A percentile compares a stretch with the other conserved stretches of the same genome.
These are phyloP conservation scores for Eremochloa ophiuroides DNA, from an alignment of 176 grass and related monocot genomes.

Conservation along the genomic window DNA sequence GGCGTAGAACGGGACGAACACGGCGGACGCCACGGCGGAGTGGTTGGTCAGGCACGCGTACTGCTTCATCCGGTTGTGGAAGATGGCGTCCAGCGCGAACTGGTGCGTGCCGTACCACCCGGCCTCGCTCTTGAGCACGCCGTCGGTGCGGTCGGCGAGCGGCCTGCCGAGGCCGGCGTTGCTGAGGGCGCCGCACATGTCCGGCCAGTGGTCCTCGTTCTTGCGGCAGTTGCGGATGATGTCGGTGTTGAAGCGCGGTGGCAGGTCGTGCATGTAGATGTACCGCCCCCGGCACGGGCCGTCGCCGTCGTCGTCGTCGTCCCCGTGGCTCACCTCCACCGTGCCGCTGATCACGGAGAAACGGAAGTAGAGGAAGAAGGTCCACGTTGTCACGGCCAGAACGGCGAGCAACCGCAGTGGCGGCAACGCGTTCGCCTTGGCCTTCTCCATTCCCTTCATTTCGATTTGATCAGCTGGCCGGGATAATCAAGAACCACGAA, in stretches of 20 bases:
- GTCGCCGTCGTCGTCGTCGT: neutral
- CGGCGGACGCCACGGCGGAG: conserved; percentile 44
- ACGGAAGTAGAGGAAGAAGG: conserved; percentile 42
- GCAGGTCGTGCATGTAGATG: conserved; percentile 67
- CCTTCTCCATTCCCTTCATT: conserved; percentile 34
- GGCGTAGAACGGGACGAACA: conserved; percentile 81
- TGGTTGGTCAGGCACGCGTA: conserved; percentile 66
- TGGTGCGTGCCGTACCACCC: conserved; percentile 74
- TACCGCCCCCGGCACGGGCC: conserved; percentile 57
- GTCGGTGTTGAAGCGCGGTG: conserved; percentile 60
- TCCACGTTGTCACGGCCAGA: conserved; percentile 36
- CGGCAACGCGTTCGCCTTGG: neutral
- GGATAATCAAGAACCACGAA: neutral
- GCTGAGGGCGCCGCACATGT: conserved; percentile 52
- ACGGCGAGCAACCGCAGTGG: conserved; percentile 32
- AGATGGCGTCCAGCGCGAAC: conserved; percentile 63
- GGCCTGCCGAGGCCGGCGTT: conserved; percentile 56
- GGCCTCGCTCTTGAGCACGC: conserved; percentile 35
- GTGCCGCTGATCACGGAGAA: conserved; percentile 27
- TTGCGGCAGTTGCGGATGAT: conserved; percentile 56
- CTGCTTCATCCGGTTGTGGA: conserved; percentile 73
- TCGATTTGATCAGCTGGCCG: conserved; percentile 1
- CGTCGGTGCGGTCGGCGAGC: conserved; percentile 30
- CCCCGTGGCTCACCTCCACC: neutral
- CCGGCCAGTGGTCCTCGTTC: conserved; percentile 49